phyloP scores from a whole-genome alignment of 768 basidiomycete genomes.

The Strobilomyces dryophilus region DNA sequence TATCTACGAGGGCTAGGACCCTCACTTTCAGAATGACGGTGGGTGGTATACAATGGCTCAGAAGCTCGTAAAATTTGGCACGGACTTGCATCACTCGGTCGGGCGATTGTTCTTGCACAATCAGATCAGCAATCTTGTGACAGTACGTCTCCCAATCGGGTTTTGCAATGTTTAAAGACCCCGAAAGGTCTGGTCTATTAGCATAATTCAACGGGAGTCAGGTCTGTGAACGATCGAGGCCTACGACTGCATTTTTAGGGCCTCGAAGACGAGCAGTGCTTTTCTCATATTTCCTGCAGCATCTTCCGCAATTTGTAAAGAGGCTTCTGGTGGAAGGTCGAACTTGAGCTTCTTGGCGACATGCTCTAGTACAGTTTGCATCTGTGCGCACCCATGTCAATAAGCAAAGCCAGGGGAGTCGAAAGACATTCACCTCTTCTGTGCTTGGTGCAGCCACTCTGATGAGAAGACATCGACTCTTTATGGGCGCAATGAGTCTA shows the following conservation, averaged over 20 bases:
- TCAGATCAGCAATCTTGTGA: slow-evolving; percentile 84
- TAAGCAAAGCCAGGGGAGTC: background rate
- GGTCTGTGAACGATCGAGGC: slow-evolving; percentile 23
- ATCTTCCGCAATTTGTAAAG: slow-evolving; percentile 72
- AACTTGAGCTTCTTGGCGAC: slow-evolving; percentile 81
- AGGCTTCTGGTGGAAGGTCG: slow-evolving; percentile 73
- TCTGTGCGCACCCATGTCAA: slow-evolving; percentile 43
- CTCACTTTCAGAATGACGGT: slow-evolving; percentile 85
- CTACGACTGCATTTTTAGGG: slow-evolving; percentile 94
- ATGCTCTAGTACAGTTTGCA: slow-evolving; percentile 69
- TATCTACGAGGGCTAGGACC: background rate
- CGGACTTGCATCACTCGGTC: slow-evolving; percentile 89
- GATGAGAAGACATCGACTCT: slow-evolving; percentile 90
- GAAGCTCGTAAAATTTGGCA: slow-evolving; percentile 88
- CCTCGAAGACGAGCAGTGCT: slow-evolving; percentile 91
- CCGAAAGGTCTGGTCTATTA: slow-evolving; percentile 74
- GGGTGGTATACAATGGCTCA: slow-evolving; percentile 96
- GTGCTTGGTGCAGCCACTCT: slow-evolving; percentile 84
- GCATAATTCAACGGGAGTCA: background rate
- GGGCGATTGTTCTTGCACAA: slow-evolving; percentile 86
- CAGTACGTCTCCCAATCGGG: slow-evolving; percentile 99
- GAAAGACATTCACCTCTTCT: slow-evolving; percentile 56
- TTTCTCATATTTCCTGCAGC: slow-evolving; percentile 90
- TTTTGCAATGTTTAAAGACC: slow-evolving; percentile 80
- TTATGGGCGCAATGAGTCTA: slow-evolving; percentile 94